phyloP scores from a whole-genome alignment of 2,329 filamentous ascomycete genomes.

The Tolypocladium pustulatum region DNA sequence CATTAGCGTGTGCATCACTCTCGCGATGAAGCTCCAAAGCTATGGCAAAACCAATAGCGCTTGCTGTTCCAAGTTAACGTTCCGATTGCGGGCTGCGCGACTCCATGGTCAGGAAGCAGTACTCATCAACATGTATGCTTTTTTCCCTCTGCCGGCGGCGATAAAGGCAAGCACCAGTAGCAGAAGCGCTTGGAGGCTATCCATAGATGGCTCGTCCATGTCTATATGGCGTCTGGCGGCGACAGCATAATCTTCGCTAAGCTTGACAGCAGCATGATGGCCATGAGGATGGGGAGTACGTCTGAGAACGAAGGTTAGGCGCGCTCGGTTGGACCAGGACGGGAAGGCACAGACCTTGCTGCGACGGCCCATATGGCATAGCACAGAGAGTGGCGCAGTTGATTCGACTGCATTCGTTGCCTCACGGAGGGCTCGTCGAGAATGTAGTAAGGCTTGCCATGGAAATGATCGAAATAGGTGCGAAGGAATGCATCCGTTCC shows the following conservation, averaged over 20 bases:
- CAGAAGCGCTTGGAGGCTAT: slow-evolving; percentile 65
- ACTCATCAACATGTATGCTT: slow-evolving; percentile 79
- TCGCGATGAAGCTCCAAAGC: slow-evolving; percentile 75
- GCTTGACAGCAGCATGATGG: slow-evolving; percentile 54
- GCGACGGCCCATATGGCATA: slow-evolving; percentile 52
- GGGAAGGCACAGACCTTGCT: slow-evolving; percentile 37
- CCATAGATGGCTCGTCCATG: slow-evolving; percentile 70
- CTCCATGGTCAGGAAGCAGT: slow-evolving; percentile 17
- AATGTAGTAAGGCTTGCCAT: slow-evolving; percentile 74
- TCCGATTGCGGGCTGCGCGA: background rate
- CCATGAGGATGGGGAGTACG: slow-evolving; percentile 59
- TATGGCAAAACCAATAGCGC: slow-evolving; percentile 63
- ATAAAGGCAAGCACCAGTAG: slow-evolving; percentile 67
- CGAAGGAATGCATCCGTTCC: slow-evolving; percentile 58
- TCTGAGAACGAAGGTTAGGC: slow-evolving; percentile 22
- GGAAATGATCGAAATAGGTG: slow-evolving; percentile 68
- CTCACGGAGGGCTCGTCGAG: slow-evolving; percentile 67
- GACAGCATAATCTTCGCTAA: slow-evolving; percentile 64
- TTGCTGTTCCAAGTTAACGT: slow-evolving; percentile 3
- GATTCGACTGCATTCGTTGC: slow-evolving; percentile 59
- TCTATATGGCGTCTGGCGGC: slow-evolving; percentile 62
- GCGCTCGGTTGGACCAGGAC: background rate
- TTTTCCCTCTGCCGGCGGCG: slow-evolving; percentile 70
- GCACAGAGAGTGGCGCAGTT: slow-evolving; percentile 46
- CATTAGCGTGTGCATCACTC: slow-evolving; percentile 49